phyloP scores from a whole-genome alignment of 2,329 filamentous ascomycete species.

The Pseudogymnoascus sp. region DNA sequence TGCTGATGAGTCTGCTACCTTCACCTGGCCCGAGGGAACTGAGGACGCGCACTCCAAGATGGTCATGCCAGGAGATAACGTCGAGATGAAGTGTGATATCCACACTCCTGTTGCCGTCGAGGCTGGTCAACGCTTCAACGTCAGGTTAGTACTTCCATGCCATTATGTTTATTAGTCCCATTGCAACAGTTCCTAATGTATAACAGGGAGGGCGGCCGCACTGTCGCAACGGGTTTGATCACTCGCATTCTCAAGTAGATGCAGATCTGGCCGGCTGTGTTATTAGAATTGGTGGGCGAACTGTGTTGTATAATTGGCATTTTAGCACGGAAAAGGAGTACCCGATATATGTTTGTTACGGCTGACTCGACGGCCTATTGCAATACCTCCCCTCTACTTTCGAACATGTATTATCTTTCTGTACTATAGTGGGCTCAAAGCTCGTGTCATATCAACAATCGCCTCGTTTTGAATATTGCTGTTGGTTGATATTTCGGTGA shows the following conservation, averaged over 20 bases:
- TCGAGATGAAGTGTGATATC: slow-evolving; percentile 89
- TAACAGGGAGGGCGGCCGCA: slow-evolving; percentile 70
- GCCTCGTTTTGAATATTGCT: neutral
- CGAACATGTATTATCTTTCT: slow-evolving; percentile 2
- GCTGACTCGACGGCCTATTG: neutral
- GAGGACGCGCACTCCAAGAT: slow-evolving; percentile 65
- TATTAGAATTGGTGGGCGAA: slow-evolving; percentile 4
- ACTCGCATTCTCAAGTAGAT: slow-evolving; percentile 55
- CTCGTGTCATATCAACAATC: slow-evolving; percentile 4
- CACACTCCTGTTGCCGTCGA: slow-evolving; percentile 82
- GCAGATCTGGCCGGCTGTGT: neutral
- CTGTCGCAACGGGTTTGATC: slow-evolving; percentile 74
- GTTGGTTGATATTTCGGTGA: neutral
- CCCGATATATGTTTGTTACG: slow-evolving; percentile 7
- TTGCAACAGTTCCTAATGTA: no score
- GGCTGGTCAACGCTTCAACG: slow-evolving; percentile 90
- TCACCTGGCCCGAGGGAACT: slow-evolving; percentile 79
- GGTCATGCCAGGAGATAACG: slow-evolving; percentile 97
- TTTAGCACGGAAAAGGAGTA: slow-evolving; percentile 10
- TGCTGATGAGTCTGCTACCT: slow-evolving; percentile 67
- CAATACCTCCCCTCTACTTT: slow-evolving; percentile 3
- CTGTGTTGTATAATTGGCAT: slow-evolving; percentile 10
- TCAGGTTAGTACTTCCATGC: slow-evolving; percentile 41
- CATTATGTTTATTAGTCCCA: no score
- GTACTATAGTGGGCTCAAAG: slow-evolving; percentile 4